Percentiles rank a stretch among this genome's conserved stretches.
Conservation (phyloP, 1,284 basidiomycete genomes). For the Thelephora terrestris region DNA sequence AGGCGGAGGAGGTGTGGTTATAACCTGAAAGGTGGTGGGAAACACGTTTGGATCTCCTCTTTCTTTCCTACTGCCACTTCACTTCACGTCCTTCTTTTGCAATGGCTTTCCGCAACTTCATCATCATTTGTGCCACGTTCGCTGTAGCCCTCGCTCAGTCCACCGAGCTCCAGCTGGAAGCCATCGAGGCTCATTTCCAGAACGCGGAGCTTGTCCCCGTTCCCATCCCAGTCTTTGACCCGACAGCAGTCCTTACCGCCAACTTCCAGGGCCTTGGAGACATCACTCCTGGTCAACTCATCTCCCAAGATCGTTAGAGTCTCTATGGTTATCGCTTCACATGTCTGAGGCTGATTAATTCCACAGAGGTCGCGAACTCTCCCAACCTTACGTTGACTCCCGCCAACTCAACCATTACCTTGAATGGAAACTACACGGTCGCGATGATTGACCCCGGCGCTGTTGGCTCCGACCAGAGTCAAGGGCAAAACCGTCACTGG, state of each 20-base stretch:
- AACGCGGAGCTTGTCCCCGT: slow-evolving; percentile 50
- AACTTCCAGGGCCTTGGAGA: slow-evolving; percentile 39
- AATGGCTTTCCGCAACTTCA: slow-evolving; percentile 5
- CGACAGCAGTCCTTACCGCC: slow-evolving; percentile 41
- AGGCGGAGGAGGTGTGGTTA: background rate
- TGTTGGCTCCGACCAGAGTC: slow-evolving; percentile 42
- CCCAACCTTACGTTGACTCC: slow-evolving; percentile 40
- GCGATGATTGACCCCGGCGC: slow-evolving; percentile 62
- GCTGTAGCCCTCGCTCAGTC: slow-evolving; percentile 28
- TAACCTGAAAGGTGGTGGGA: background rate
- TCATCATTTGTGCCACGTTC: slow-evolving; percentile 21
- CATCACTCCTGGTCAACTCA: slow-evolving; percentile 47
- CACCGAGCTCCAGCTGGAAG: slow-evolving; percentile 32
- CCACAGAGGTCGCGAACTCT: slow-evolving; percentile 41
- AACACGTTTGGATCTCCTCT: background rate
- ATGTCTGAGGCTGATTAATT: background rate
- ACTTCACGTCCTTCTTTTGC: background rate
- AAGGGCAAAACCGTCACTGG: slow-evolving; percentile 68
- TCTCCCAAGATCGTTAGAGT: slow-evolving; percentile 44
- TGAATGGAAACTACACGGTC: slow-evolving; percentile 48
- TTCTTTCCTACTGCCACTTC: slow-evolving; percentile 4
- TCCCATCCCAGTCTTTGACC: slow-evolving; percentile 45
- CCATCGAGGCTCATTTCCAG: slow-evolving; percentile 50
- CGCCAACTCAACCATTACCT: slow-evolving; percentile 32
- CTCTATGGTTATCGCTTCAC: slow-evolving; percentile 3